Evolutionary conservation across 352 stramenopile genomes (phyloP).

Genomic region (Globisporangium perplexum): DNA sequence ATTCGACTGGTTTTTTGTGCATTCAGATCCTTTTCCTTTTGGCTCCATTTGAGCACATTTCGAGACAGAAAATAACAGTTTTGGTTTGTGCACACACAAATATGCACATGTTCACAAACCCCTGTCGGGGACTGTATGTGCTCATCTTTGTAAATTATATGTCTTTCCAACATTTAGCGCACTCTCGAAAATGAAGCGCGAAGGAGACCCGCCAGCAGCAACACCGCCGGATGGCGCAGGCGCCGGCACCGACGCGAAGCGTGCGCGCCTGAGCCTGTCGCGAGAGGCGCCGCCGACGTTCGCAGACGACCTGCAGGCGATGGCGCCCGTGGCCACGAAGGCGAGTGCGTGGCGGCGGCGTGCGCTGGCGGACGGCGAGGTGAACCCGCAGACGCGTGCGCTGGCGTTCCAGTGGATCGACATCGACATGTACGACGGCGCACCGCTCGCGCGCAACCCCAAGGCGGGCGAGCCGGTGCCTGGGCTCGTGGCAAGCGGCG

Average conservation of each 20-base stretch:
- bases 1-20: too few species aligned
- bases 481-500: constrained; percentile 79
- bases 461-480: constrained; percentile 60
- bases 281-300: constrained; percentile 31
- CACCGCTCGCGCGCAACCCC: constrained; percentile 85
- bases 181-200: too few species aligned
- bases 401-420: constrained; percentile 97
- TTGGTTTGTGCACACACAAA: too few species aligned
- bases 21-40: too few species aligned
- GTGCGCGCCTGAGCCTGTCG: constrained; percentile 23
- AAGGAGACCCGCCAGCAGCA: too few species aligned
- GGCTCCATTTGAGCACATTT: too few species aligned
- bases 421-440: constrained; percentile 96
- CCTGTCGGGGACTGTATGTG: too few species aligned
- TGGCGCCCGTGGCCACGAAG: constrained; percentile 55
- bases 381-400: constrained; percentile 30
- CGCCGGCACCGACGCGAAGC: constrained; percentile 18
- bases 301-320: constrained; percentile 48
- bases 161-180: too few species aligned
- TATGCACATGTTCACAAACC: too few species aligned
- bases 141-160: too few species aligned
- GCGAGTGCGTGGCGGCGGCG: constrained; percentile 61
- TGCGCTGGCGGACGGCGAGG: constrained; percentile 14
- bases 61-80: too few species aligned
- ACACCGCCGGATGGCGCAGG: too few species aligned